These are phyloP conservation scores for Domatiomyces globalis DNA, from an alignment of 2,329 filamentous ascomycete species.

Conservation along the genomic window DNA sequence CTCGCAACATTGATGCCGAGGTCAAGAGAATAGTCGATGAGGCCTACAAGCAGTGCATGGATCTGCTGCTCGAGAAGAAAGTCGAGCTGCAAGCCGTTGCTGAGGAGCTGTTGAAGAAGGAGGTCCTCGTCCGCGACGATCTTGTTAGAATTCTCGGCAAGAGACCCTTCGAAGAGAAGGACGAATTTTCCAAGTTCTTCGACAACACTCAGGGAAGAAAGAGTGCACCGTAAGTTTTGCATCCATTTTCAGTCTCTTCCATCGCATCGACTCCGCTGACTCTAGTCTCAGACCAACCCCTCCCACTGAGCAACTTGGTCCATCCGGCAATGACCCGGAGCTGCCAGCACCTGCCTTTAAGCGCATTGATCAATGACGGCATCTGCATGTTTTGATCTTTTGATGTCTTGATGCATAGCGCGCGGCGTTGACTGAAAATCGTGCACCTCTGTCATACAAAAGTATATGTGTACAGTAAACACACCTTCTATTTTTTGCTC, in stretches of 20 bases:
- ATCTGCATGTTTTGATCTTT: too few species aligned
- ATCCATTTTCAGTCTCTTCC: background rate
- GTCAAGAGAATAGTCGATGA: conserved; percentile 83
- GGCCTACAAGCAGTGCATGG: conserved; percentile 80
- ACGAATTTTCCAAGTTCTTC: conserved; percentile 94
- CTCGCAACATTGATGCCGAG: conserved; percentile 79
- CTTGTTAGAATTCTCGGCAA: conserved; percentile 65
- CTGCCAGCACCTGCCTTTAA: conserved; percentile 17
- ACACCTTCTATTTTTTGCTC: too few species aligned
- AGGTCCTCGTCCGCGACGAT: conserved; percentile 80
- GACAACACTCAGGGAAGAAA: conserved; percentile 36
- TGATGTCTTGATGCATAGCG: too few species aligned
- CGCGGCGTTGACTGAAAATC: too few species aligned
- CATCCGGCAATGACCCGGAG: conserved; percentile 13
- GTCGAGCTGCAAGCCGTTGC: conserved; percentile 76
- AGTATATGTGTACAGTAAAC: too few species aligned
- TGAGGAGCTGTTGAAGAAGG: conserved; percentile 83
- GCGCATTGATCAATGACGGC: conserved; percentile 5
- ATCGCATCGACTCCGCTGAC: background rate
- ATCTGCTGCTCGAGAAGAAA: conserved; percentile 73
- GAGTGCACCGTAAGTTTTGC: conserved; percentile 35
- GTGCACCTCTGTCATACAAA: too few species aligned
- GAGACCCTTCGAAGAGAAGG: conserved; percentile 67
- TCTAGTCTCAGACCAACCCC: conserved; percentile 14
- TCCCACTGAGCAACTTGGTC: conserved; percentile 12